phyloP scores from a whole-genome alignment of 2,329 filamentous ascomycete genomes.

The Fusarium sp. region DNA sequence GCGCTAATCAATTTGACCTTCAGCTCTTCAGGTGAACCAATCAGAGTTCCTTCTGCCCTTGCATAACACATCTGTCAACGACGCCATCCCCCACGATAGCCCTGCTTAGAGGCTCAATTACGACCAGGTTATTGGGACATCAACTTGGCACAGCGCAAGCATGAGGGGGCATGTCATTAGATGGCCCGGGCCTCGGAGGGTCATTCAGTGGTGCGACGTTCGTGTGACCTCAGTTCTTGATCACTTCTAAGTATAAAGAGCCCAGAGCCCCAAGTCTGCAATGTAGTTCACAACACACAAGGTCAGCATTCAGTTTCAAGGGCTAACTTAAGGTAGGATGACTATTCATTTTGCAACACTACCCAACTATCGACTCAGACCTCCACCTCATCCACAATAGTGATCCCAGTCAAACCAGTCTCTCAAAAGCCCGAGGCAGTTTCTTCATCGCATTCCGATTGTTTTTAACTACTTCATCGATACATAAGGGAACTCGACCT shows the following conservation, averaged over 20 bases:
- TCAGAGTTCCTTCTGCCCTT: constrained; percentile 17
- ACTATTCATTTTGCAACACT: constrained; percentile 31
- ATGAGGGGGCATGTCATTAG: constrained; percentile 1
- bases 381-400: background rate
- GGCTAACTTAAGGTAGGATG: background rate
- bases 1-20: constrained; percentile 14
- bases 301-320: background rate
- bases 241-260: constrained; percentile 16
- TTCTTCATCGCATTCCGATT: constrained; percentile 21
- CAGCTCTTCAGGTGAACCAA: constrained; percentile 27
- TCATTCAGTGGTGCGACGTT: constrained; percentile 27
- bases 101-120: constrained; percentile 19
- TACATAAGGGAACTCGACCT: constrained; percentile 39
- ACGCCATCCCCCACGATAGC: constrained; percentile 29
- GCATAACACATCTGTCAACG: constrained; percentile 21
- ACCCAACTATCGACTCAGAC: constrained; percentile 8
- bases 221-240: constrained; percentile 3
- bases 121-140: constrained; percentile 12
- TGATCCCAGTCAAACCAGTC: background rate
- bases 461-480: constrained; percentile 35
- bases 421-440: background rate
- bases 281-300: background rate
- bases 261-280: background rate
- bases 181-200: constrained; percentile 15
- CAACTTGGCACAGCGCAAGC: constrained; percentile 15